These are phyloP conservation scores for Manihot esculenta DNA, from an alignment of 441 rosid genomes.

Conservation along the genomic window DNA sequence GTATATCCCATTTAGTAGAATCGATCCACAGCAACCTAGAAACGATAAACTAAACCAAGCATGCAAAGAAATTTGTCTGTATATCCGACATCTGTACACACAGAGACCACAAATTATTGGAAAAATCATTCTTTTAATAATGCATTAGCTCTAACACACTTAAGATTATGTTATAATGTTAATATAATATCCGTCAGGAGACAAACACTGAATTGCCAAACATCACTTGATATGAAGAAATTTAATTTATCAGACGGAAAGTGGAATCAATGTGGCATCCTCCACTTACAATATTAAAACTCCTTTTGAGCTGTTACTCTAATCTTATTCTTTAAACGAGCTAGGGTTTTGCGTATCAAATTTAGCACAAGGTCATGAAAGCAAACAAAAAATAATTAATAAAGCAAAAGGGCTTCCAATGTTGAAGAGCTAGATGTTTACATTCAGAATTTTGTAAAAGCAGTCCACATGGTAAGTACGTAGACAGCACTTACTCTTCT, in stretches of 20 bases:
- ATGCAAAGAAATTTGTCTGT: not conserved
- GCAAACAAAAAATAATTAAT: too few species aligned
- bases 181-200: not conserved
- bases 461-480: conserved; percentile 30
- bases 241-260: conserved; percentile 19
- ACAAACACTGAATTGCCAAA: not conserved
- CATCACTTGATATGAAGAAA: not conserved
- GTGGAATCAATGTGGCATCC: conserved; percentile 30
- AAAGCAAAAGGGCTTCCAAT: not conserved
- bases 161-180: not conserved
- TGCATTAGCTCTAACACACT: not conserved
- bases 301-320: conserved; percentile 15
- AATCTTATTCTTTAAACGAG: not conserved
- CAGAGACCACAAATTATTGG: not conserved
- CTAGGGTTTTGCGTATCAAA: not conserved
- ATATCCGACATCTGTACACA: not conserved
- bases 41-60: conserved; percentile 7
- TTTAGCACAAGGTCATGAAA: conserved; percentile 13
- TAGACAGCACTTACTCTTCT: conserved; percentile 26
- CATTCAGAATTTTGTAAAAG: conserved; percentile 30
- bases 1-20: not conserved
- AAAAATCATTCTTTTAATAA: not conserved
- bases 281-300: conserved; percentile 30
- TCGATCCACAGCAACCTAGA: not conserved
- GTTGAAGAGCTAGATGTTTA: not conserved